These are phyloP conservation scores for Calocera cornea DNA, from an alignment of 768 basidiomycete genomes.

Conservation along the genomic window DNA sequence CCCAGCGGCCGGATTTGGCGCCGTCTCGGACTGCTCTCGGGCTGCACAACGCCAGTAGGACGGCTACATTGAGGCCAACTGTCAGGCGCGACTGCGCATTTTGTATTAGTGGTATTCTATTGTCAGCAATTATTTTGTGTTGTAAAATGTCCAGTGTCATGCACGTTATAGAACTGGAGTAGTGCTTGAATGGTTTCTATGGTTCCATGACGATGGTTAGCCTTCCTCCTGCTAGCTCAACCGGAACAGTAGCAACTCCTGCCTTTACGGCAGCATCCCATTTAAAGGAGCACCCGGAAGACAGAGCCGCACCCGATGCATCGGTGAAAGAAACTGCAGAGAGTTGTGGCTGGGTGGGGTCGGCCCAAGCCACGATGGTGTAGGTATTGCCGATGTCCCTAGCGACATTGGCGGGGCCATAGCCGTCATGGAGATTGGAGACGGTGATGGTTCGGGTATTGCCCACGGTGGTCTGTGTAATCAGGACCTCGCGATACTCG, in stretches of 20 bases:
- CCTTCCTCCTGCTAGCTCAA: background rate
- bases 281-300: background rate
- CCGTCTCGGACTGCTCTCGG: background rate
- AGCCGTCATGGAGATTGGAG: background rate
- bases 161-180: background rate
- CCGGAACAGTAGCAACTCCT: background rate
- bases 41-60: background rate
- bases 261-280: background rate
- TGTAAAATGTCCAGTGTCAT: background rate
- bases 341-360: background rate
- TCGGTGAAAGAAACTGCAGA: background rate
- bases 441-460: background rate
- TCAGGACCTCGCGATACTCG: background rate
- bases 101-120: background rate
- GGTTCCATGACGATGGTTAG: background rate
- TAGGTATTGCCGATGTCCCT: background rate
- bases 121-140: background rate
- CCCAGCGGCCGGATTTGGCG: background rate
- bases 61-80: background rate
- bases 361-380: background rate
- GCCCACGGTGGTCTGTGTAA: background rate
- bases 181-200: background rate
- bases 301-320: background rate
- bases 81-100: background rate
- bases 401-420: background rate